Conservation (phyloP, 2,329 filamentous ascomycete genomes). For the Penicillium freii region DNA sequence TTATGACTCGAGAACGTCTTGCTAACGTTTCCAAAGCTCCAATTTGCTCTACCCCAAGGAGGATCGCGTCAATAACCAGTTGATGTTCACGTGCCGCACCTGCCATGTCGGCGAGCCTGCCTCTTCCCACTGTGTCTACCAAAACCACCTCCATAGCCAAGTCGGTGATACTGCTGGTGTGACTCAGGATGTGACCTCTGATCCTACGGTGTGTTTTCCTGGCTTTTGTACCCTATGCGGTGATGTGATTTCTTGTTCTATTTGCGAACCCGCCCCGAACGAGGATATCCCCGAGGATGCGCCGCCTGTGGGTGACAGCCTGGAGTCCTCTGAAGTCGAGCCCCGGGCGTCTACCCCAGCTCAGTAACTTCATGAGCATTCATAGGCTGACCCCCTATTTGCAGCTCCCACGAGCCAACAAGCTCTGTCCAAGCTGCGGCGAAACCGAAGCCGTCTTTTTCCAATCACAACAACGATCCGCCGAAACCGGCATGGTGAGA, state of each 20-base stretch:
- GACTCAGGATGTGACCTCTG: slow-evolving; percentile 92
- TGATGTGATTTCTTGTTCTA: slow-evolving; percentile 54
- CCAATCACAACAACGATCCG: slow-evolving; percentile 95
- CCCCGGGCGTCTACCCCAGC: not conserved
- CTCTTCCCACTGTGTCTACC: slow-evolving; percentile 86
- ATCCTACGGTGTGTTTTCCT: slow-evolving; percentile 89
- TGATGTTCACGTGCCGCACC: slow-evolving; percentile 94
- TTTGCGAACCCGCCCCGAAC: slow-evolving; percentile 47
- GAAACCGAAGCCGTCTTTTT: slow-evolving; percentile 96
- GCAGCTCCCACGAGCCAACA: slow-evolving; percentile 87
- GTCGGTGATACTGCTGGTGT: slow-evolving; percentile 95
- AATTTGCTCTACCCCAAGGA: slow-evolving; percentile 98
- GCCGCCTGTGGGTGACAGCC: slow-evolving; percentile 9
- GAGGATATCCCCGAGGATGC: slow-evolving; percentile 17
- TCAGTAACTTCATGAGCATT: slow-evolving; percentile 15
- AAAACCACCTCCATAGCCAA: slow-evolving; percentile 87
- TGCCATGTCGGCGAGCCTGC: slow-evolving; percentile 90
- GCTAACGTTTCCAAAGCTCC: slow-evolving; percentile 56
- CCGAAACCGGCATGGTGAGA: slow-evolving; percentile 96
- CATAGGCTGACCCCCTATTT: slow-evolving; percentile 32
- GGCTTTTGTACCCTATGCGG: slow-evolving; percentile 59
- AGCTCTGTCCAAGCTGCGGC: slow-evolving; percentile 78
- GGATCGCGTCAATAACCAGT: slow-evolving; percentile 75
- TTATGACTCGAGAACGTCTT: not conserved
- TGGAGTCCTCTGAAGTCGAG: not conserved